These are phyloP conservation scores for Kodamaea neixiangensis DNA, from an alignment of 805 yeast genomes.

Conservation along the genomic window DNA sequence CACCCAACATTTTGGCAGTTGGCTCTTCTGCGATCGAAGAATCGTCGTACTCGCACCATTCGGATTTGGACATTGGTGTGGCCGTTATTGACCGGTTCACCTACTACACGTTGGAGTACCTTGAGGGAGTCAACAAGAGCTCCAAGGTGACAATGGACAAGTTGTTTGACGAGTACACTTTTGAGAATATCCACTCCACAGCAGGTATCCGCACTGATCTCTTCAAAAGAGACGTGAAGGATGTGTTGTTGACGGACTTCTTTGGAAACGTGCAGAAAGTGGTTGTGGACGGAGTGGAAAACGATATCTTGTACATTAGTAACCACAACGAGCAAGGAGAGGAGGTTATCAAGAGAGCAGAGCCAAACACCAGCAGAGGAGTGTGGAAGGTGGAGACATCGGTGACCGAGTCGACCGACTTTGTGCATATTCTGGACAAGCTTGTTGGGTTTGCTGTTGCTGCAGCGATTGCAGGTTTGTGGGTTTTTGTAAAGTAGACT, in stretches of 20 bases:
- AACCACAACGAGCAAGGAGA: slow-evolving; percentile 28
- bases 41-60: slow-evolving; percentile 91
- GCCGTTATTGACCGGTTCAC: slow-evolving; percentile 98
- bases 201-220: slow-evolving; percentile 91
- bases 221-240: slow-evolving; percentile 61
- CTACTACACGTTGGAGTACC: slow-evolving; percentile 82
- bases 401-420: background rate
- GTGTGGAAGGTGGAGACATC: slow-evolving; percentile 2
- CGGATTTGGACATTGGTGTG: slow-evolving; percentile 94
- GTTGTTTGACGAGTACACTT: slow-evolving; percentile 79
- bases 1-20: slow-evolving; percentile 89
- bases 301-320: slow-evolving; percentile 42
- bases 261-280: slow-evolving; percentile 90
- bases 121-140: slow-evolving; percentile 77
- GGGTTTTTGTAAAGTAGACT: slow-evolving; percentile 5
- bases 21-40: slow-evolving; percentile 90
- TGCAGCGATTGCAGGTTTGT: background rate
- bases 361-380: background rate
- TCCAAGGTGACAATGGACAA: slow-evolving; percentile 79
- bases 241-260: slow-evolving; percentile 85
- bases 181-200: slow-evolving; percentile 83
- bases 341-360: background rate
- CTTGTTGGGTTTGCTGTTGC: background rate
- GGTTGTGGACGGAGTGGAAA: slow-evolving; percentile 58
- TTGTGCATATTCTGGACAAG: slow-evolving; percentile 1